Percentiles rank a stretch among this genome's conserved stretches.
Conservation (phyloP, 2,329 filamentous ascomycete genomes). For the Metarhizium guizhouense region DNA sequence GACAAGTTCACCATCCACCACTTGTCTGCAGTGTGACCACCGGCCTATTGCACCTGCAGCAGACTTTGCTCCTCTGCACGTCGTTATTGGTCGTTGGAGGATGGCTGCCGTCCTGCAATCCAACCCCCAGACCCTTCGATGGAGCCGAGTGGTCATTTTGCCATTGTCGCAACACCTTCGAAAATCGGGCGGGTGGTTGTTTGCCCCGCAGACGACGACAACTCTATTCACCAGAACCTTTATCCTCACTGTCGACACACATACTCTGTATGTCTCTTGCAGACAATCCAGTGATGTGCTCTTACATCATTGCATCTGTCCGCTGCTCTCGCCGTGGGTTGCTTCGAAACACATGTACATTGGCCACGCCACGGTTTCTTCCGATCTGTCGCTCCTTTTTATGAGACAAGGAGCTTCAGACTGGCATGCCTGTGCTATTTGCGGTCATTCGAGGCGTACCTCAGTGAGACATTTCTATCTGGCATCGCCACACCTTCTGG, state of each 20-base stretch:
- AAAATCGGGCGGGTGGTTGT: not conserved
- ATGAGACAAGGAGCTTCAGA: not conserved
- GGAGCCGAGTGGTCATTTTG: not conserved
- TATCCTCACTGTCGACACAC: not conserved
- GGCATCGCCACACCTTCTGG: not conserved
- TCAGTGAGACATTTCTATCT: not conserved
- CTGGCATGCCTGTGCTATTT: not conserved
- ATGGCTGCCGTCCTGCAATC: constrained; percentile 1
- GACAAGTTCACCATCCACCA: constrained; percentile 3
- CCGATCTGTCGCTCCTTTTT: not conserved
- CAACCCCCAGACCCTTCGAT: not conserved
- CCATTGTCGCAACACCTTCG: not conserved
- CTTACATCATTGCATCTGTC: not conserved
- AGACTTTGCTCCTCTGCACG: not conserved
- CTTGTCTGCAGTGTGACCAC: constrained; percentile 5
- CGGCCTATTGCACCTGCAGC: constrained; percentile 6
- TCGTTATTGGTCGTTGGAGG: constrained; percentile 1
- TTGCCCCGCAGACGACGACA: not conserved
- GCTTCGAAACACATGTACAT: not conserved
- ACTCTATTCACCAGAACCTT: not conserved
- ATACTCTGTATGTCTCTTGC: not conserved
- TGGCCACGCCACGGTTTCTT: not conserved
- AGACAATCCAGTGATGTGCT: not conserved
- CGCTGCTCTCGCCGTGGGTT: not conserved
- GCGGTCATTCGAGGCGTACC: not conserved